A percentile compares a stretch with the other conserved stretches of the same genome.
phyloP scores from a whole-genome alignment of 805 yeast genomes.

The Yamadazyma scolyti region DNA sequence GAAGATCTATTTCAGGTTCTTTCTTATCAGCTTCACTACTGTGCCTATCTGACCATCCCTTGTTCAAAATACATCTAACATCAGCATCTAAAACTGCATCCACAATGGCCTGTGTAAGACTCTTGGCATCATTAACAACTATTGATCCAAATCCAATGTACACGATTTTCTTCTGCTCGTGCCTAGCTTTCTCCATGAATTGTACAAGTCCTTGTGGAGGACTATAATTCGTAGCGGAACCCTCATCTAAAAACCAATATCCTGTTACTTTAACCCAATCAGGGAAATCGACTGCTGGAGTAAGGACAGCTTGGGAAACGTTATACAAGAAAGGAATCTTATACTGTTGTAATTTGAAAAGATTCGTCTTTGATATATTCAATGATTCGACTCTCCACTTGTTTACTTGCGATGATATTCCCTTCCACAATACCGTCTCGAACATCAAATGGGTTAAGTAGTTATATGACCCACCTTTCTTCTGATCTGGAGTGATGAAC shows the following conservation, averaged over 20 bases:
- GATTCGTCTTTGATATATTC: conserved; percentile 62
- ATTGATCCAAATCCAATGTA: conserved; percentile 96
- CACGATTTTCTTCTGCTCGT: conserved; percentile 64
- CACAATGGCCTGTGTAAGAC: conserved; percentile 71
- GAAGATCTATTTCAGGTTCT: conserved; percentile 45
- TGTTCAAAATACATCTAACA: conserved; percentile 81
- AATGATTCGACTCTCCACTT: conserved; percentile 76
- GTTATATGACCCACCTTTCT: conserved; percentile 89
- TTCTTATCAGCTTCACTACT: conserved; percentile 24
- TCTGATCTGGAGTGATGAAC: conserved; percentile 89
- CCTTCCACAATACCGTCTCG: conserved; percentile 92
- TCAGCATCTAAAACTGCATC: conserved; percentile 78
- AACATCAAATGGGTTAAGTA: conserved; percentile 89
- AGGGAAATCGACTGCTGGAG: conserved; percentile 89
- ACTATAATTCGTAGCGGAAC: conserved; percentile 41
- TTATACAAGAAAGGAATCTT: conserved; percentile 87
- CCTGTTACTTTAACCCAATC: conserved; percentile 97
- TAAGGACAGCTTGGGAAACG: conserved; percentile 82
- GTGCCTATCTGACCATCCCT: conserved; percentile 90
- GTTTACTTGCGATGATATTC: conserved; percentile 82
- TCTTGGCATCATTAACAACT: conserved; percentile 79
- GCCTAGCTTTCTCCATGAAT: conserved; percentile 62
- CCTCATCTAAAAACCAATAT: conserved; percentile 87
- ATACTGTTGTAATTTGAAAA: conserved; percentile 68
- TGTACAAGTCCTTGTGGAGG: conserved; percentile 58